Conservation (phyloP, 164 flowering plant genomes). For the Vitis amurensis region DNA sequence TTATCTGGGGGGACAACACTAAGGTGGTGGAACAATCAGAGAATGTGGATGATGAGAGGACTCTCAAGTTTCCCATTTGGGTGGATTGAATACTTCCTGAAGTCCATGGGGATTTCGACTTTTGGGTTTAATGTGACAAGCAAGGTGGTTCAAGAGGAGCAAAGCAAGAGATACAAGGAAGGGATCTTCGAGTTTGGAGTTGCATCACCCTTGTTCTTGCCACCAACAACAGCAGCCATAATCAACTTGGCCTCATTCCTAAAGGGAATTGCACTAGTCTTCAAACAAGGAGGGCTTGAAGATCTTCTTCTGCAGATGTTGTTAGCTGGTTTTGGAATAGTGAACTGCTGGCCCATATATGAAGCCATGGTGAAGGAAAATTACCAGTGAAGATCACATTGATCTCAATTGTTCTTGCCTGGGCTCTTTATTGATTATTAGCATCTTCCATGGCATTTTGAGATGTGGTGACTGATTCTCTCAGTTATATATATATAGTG, state of each 20-base stretch:
- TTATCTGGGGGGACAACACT: too few relatives aligned
- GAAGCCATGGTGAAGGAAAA: not conserved
- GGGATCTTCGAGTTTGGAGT: slow-evolving; percentile 58
- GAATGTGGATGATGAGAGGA: too few relatives aligned
- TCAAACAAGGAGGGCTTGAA: not conserved
- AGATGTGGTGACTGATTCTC: too few relatives aligned
- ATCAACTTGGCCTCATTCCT: slow-evolving; percentile 41
- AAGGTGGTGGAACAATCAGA: too few relatives aligned
- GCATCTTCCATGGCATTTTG: too few relatives aligned
- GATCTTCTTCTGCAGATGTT: not conserved
- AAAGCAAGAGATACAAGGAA: slow-evolving; percentile 41
- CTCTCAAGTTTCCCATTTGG: too few relatives aligned
- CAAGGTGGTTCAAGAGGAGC: slow-evolving; percentile 32
- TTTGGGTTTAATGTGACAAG: not conserved
- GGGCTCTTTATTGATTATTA: not conserved
- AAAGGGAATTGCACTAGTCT: slow-evolving; percentile 11
- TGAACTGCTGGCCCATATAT: not conserved
- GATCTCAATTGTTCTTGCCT: not conserved
- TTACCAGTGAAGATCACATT: not conserved
- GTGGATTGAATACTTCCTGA: too few relatives aligned
- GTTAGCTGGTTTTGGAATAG: not conserved
- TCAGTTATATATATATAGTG: too few relatives aligned
- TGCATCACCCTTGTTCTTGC: slow-evolving; percentile 46
- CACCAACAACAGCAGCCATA: slow-evolving; percentile 34
- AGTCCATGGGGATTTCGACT: not conserved